These are phyloP conservation scores for Hydnum rufescens DNA, from an alignment of 768 basidiomycete species.

Conservation along the genomic window DNA sequence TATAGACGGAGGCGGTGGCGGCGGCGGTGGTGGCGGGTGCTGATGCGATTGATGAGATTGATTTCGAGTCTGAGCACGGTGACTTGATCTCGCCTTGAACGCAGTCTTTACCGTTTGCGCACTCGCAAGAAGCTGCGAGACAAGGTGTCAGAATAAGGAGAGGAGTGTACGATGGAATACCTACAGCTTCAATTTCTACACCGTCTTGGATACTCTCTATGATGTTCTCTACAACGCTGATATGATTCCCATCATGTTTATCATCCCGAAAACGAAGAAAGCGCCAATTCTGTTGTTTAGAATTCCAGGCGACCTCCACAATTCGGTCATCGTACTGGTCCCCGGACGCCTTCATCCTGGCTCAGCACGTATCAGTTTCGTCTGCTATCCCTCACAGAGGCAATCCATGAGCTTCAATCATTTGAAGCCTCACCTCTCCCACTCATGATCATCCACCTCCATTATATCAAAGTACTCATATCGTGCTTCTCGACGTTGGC, in stretches of 20 bases:
- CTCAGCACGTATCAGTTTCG: not conserved
- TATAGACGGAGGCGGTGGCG: conserved; percentile 3
- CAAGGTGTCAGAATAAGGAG: not conserved
- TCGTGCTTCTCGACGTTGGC: conserved; percentile 21
- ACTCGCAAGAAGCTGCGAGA: conserved; percentile 4
- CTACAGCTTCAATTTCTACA: conserved; percentile 72
- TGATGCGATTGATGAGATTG: too few species aligned
- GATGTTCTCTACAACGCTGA: conserved; percentile 66
- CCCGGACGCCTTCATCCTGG: conserved; percentile 61
- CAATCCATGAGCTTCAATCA: not conserved
- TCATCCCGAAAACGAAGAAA: conserved; percentile 91
- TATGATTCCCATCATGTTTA: conserved; percentile 83
- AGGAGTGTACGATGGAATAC: not conserved
- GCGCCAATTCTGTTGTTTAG: conserved; percentile 42
- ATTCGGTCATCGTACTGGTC: conserved; percentile 88
- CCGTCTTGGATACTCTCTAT: conserved; percentile 85
- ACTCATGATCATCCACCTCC: conserved; percentile 73
- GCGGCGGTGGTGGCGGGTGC: conserved; percentile 2
- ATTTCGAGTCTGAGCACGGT: too few species aligned
- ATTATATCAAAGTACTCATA: conserved; percentile 79
- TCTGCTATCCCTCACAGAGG: not conserved
- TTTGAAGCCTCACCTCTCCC: conserved; percentile 85
- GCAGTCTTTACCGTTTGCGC: conserved; percentile 4
- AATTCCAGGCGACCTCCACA: conserved; percentile 87
- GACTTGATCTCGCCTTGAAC: conserved; percentile 7